Conservation (phyloP, 805 yeast species). For the Myxozyma geophila region DNA sequence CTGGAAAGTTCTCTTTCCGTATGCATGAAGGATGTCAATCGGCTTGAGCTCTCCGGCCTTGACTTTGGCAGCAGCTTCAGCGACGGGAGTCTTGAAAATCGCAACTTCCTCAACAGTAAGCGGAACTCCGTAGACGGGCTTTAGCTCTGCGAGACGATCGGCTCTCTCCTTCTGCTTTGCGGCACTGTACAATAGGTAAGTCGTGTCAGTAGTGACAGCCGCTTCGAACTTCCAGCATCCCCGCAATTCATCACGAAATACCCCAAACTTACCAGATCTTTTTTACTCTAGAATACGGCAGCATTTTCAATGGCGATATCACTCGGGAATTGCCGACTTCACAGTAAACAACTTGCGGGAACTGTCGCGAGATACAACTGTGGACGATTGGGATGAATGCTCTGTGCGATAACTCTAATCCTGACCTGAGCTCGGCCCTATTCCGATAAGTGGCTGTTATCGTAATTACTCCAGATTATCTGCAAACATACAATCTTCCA, state of each 20-base stretch:
- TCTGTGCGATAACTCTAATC: no score
- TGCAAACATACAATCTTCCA: no score
- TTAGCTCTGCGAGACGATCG: slow-evolving; percentile 44
- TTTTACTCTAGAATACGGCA: slow-evolving; percentile 19
- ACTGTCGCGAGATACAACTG: no score
- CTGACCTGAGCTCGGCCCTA: no score
- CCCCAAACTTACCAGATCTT: slow-evolving; percentile 16
- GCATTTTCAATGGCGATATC: neutral
- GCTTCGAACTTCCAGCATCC: neutral
- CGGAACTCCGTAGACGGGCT: slow-evolving; percentile 49
- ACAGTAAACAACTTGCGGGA: no score
- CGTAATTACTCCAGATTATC: no score
- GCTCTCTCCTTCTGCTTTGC: slow-evolving; percentile 46
- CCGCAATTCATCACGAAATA: neutral
- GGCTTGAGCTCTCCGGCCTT: slow-evolving; percentile 55
- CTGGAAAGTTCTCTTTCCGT: slow-evolving; percentile 65
- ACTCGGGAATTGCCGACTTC: no score
- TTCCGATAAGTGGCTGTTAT: no score
- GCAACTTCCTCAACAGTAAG: slow-evolving; percentile 44
- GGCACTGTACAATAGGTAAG: slow-evolving; percentile 5
- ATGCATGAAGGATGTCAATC: slow-evolving; percentile 61
- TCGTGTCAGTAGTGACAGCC: neutral
- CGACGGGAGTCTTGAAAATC: slow-evolving; percentile 51
- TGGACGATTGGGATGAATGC: no score
- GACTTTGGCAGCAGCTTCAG: slow-evolving; percentile 51